Percentiles rank a stretch among this genome's conserved stretches.
Evolutionary conservation across 371 early-diverging fungal species (phyloP).

Genomic region (Actinomucor elegans): DNA sequence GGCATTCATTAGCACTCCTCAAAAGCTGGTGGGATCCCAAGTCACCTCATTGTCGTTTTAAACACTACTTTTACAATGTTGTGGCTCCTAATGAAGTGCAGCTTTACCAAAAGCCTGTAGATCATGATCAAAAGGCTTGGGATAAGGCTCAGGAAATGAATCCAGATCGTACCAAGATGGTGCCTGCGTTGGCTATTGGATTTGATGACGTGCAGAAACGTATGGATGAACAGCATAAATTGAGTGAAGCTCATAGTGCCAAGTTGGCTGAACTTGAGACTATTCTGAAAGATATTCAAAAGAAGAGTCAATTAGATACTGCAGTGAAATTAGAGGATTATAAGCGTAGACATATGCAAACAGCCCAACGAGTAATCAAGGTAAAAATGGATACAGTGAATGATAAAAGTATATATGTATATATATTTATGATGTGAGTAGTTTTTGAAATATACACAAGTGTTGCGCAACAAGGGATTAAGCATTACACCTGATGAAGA

Average conservation of each 20-base stretch:
- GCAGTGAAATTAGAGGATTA: conserved; percentile 65
- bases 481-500: conserved; percentile 86
- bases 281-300: conserved; percentile 66
- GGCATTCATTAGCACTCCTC: conserved; percentile 62
- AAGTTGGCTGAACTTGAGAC: conserved; percentile 66
- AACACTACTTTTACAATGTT: conserved; percentile 90
- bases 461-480: conserved; percentile 79
- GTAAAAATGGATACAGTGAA: conserved; percentile 33
- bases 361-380: conserved; percentile 74
- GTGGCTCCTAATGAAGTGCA: conserved; percentile 79
- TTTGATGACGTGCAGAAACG: conserved; percentile 83
- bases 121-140: conserved; percentile 78
- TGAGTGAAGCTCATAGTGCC: conserved; percentile 39
- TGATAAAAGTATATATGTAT: too few species aligned
- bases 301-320: conserved; percentile 63
- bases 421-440: conserved; percentile 20
- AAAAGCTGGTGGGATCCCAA: conserved; percentile 79
- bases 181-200: conserved; percentile 83
- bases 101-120: conserved; percentile 72
- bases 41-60: conserved; percentile 80
- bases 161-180: conserved; percentile 83
- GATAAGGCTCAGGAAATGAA: conserved; percentile 79
- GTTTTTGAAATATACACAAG: conserved; percentile 80
- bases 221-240: conserved; percentile 65
- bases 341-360: conserved; percentile 71